Evolutionary conservation across 108 stramenopile species (phyloP).

Genomic region (Pseudonitzschia multistriata): DNA sequence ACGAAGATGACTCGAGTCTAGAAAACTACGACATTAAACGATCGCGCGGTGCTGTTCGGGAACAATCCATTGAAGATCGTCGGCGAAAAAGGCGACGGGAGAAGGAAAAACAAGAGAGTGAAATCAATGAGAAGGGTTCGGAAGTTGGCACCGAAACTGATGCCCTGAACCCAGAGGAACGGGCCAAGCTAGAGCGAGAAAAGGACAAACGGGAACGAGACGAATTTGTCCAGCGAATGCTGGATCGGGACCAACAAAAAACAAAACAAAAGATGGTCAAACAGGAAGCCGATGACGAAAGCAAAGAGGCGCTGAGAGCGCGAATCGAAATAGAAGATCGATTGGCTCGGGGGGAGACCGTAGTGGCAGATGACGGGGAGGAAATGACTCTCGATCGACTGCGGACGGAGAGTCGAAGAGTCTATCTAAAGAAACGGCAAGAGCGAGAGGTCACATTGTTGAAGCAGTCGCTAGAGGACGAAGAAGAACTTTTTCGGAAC

Average conservation of each 20-base stretch:
- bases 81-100: slow-evolving; percentile 20
- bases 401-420: slow-evolving; percentile 83
- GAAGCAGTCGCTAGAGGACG: slow-evolving; percentile 87
- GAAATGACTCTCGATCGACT: slow-evolving; percentile 67
- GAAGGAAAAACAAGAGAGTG: slow-evolving; percentile 14
- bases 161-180: slow-evolving; percentile 61
- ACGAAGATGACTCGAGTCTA: slow-evolving; percentile 25
- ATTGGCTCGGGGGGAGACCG: slow-evolving; percentile 80
- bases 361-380: slow-evolving; percentile 63
- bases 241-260: slow-evolving; percentile 77
- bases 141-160: slow-evolving; percentile 21
- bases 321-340: slow-evolving; percentile 70
- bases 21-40: slow-evolving; percentile 9
- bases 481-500: slow-evolving; percentile 88
- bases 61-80: slow-evolving; percentile 23
- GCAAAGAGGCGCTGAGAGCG: slow-evolving; percentile 34
- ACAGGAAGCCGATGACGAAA: slow-evolving; percentile 31
- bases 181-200: slow-evolving; percentile 74
- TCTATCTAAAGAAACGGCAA: slow-evolving; percentile 93
- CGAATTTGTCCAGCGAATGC: slow-evolving; percentile 88
- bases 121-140: background rate
- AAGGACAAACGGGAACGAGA: slow-evolving; percentile 88
- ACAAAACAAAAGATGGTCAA: slow-evolving; percentile 37
- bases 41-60: slow-evolving; percentile 13
- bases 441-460: slow-evolving; percentile 89